A percentile compares a stretch with the other conserved stretches of the same genome.
phyloP scores from a whole-genome alignment of 2,329 filamentous ascomycete species.

The Cladosporium sp. region DNA sequence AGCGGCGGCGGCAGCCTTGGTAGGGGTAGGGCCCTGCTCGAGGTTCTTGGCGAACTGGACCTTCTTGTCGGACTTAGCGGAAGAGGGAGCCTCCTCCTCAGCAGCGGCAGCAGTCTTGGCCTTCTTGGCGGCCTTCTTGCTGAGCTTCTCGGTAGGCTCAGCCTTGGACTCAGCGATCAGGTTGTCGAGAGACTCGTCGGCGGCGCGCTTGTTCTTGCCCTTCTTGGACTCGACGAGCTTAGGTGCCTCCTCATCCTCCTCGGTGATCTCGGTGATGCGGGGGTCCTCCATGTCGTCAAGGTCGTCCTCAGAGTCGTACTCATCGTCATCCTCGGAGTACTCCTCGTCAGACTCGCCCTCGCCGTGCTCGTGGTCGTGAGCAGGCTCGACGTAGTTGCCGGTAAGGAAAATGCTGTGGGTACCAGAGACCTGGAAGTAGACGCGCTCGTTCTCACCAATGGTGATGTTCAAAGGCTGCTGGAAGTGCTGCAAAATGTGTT shows the following conservation, averaged over 20 bases:
- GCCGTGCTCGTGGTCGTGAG: conserved; percentile 54
- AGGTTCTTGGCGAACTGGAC: conserved; percentile 99
- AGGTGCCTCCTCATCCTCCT: conserved; percentile 64
- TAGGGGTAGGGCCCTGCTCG: conserved; percentile 87
- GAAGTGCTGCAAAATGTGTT: conserved; percentile 64
- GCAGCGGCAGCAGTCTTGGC: conserved; percentile 62
- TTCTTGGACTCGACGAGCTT: conserved; percentile 52
- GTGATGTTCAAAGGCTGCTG: conserved; percentile 95
- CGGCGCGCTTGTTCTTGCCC: conserved; percentile 91
- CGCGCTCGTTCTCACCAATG: conserved; percentile 78
- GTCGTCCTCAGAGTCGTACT: conserved; percentile 47
- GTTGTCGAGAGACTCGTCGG: conserved; percentile 67
- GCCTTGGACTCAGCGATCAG: conserved; percentile 70
- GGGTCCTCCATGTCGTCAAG: conserved; percentile 66
- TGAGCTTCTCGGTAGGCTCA: conserved; percentile 65
- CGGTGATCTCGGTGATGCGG: conserved; percentile 76
- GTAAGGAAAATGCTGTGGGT: conserved; percentile 89
- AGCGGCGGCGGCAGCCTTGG: conserved; percentile 42
- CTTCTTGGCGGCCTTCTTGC: conserved; percentile 98
- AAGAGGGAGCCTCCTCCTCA: conserved; percentile 44
- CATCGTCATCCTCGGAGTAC: conserved; percentile 68
- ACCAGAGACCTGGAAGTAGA: conserved; percentile 88
- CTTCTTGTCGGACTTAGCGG: conserved; percentile 76
- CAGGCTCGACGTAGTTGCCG: conserved; percentile 85
- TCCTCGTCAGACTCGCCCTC: conserved; percentile 58